Evolutionary conservation across 2,329 filamentous ascomycete species (phyloP).

Genomic region (Cladosporium cucumerinum): DNA sequence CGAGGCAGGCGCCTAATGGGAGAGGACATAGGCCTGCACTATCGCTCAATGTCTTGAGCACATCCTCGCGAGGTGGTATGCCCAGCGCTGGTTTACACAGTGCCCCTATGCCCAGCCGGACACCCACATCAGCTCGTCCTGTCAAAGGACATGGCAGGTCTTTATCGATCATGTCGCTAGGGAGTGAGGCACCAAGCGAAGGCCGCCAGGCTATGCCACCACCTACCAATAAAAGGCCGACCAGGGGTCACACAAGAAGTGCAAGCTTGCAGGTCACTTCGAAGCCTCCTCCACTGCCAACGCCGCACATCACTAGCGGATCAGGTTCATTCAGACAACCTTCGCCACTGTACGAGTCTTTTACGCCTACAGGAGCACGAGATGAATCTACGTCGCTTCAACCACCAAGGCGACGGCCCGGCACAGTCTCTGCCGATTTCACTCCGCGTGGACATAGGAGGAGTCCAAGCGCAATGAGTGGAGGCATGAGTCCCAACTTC

Average conservation of each 20-base stretch:
- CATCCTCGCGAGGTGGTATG: conserved; percentile 26
- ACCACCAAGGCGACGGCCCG: conserved; percentile 27
- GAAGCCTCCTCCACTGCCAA: conserved; percentile 25
- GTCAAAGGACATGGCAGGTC: conserved; percentile 46
- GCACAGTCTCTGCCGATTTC: conserved; percentile 30
- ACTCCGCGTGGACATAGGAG: conserved; percentile 29
- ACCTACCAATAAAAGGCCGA: conserved; percentile 42
- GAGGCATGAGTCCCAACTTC: conserved; percentile 24
- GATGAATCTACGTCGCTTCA: conserved; percentile 21
- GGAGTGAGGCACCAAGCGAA: conserved; percentile 40
- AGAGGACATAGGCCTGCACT: conserved; percentile 64
- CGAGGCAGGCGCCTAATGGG: conserved; percentile 6
- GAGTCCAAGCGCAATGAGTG: conserved; percentile 17
- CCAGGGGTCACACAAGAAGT: conserved; percentile 69
- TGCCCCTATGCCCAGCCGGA: conserved; percentile 24
- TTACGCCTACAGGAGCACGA: conserved; percentile 33
- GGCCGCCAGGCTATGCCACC: conserved; percentile 18
- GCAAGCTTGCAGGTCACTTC: conserved; percentile 75
- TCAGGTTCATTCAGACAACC: conserved; percentile 31
- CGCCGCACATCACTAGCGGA: conserved; percentile 13
- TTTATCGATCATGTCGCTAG: conserved; percentile 49
- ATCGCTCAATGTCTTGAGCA: conserved; percentile 52
- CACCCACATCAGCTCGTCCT: conserved; percentile 45
- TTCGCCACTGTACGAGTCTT: conserved; percentile 42
- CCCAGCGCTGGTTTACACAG: conserved; percentile 24